Evolutionary conservation across 2,329 filamentous ascomycete genomes (phyloP), one percentile per base, ranked within the genome.

Genomic region (Xylariales sp.): DNA sequence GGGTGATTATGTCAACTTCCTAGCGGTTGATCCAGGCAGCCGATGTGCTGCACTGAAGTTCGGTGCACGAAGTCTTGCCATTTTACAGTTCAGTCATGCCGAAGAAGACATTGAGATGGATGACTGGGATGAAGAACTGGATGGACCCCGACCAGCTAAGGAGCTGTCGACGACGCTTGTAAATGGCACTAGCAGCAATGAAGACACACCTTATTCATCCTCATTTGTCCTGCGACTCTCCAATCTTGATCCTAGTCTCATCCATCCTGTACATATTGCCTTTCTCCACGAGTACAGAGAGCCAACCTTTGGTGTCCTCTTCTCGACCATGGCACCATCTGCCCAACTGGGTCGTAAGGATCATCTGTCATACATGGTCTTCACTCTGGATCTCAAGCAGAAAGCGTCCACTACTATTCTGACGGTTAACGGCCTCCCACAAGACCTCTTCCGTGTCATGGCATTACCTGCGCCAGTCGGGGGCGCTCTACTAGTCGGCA

Each of bases 201-300:
- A 77, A 70, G 73, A 76, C 47, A 88, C 86, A 49, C 86, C 88
- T 36, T 95, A 95, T 73, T 78, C 82, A 54, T 78, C 89, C 24
- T 97, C 93, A 43, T 98, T 97, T 70, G 91, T 97, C 49, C 76
- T 98, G 50, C 86, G 89, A 49, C 74, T 97, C 51, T 88, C 90
- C 40, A 81, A 89, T 56, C 76, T 98, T 64, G 91, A 97, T 63
- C 86, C 90, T 48, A 81, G 78, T 49, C 75, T 98, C 52, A 80
- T 91, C 46, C 86, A 95, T 64, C 89, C 91, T 36, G 82, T 96
- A 56, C 88, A 95, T 59, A 79, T 98, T 57, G 84, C 87, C 42
- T 98, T 98, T 63, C 71, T 98, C 50, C 80, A 97, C 73, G 91
- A 97, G 68, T 98, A 98, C 64, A 84, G 93, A 62, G 93, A 97